Conservation (phyloP, 306 rosid genomes). For the Trichosanthes cucumerina region DNA sequence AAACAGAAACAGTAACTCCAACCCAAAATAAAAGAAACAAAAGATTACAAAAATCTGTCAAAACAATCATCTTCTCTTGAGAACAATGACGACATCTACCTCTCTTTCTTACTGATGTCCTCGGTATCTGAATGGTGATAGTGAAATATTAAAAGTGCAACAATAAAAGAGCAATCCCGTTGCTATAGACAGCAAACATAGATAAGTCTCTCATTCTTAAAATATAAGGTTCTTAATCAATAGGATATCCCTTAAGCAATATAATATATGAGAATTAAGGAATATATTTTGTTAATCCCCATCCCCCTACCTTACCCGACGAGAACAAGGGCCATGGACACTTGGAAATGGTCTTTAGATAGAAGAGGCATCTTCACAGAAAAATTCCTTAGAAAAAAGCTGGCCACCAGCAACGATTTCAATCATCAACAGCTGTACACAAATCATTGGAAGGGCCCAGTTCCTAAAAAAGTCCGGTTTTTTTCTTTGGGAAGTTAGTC, state of each 20-base stretch:
- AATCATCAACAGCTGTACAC: no score
- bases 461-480: no score
- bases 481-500: no score
- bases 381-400: no score
- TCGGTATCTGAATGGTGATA: background rate
- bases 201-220: background rate
- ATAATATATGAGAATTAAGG: background rate
- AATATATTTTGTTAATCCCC: background rate
- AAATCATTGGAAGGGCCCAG: no score
- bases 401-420: no score
- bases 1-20: background rate
- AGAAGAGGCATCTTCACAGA: no score
- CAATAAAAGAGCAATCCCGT: background rate
- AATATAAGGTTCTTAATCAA: background rate
- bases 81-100: background rate
- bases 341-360: no score
- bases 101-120: background rate
- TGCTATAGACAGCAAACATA: background rate
- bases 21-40: background rate
- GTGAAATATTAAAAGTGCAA: background rate
- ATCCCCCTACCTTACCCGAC: background rate
- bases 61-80: background rate
- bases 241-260: background rate
- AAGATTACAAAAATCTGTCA: background rate
- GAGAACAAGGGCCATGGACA: no score